Evolutionary conservation across 2,329 filamentous ascomycete genomes (phyloP), one percentile per base, ranked within the genome.

Genomic region (Sarocladium brachiariae): DNA sequence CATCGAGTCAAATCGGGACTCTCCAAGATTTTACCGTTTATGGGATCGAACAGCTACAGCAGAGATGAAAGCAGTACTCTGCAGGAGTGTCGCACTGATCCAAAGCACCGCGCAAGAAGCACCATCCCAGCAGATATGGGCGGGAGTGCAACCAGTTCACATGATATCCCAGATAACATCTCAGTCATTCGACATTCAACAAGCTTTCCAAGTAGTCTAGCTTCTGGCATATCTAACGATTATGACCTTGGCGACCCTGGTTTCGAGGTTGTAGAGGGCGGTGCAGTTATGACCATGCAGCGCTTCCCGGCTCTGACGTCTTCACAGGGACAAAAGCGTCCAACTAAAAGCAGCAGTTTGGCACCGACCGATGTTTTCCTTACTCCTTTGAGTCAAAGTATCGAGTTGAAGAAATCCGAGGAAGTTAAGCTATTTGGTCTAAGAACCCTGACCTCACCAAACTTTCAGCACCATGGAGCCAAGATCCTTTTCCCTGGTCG

Each of bases 1-100:
- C 30, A 34, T 19, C 23, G 30, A 8, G 53, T 65, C 50, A 63
- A 59, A 49, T 56, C 55, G 10, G 52, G 59, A 2, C 49, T 65
- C n/a, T 54, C 50, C 48, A 63, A 58, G 50, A 52, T 65, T n/a
- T 46, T 62, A 13, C 54, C 57, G 9, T 47, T 49, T 25, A 31
- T 47, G 10, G 33, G 16, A 9, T 23, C 25, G 9, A 23, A 31
- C 11, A 6, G 4, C 21, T 16, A 45, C 10, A 30, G 10, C 9
- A 6, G 4, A 4, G n/a, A 10, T 21, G n/a, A 33, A 4, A 14
- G 33, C 5, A 25, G 3, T 21, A 19, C 5, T 21, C 4, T 6
- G 10, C 21, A 9, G n/a, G 21, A 47, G 27, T 5, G 2, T 6
- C 13, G 13, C 27, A 11, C 21, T 3, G 2, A 21, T 21, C 19